Base-by-base conservation (phyloP, 192 early-diverging fungal species). In the Phycomyces nitens region DNA sequence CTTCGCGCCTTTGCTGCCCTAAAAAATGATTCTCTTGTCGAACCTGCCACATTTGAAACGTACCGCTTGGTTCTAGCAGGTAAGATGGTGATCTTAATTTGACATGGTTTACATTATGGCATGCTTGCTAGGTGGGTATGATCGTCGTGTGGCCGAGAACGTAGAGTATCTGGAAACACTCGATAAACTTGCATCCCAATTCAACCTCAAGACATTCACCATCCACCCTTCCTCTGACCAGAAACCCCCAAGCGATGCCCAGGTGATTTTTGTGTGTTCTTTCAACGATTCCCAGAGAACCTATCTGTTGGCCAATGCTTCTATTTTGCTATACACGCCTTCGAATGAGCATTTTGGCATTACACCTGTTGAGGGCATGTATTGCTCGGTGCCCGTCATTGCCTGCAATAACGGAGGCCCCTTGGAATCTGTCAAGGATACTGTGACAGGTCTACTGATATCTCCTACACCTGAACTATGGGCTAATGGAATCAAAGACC, bases 281-380 rank as follows among this genome's bases (percentile, higher is more conserved):
- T 93, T 96, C 65, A 85, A 81, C 39, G 91, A 94, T 60, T 75
- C 80, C 21, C 90, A 95, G 73, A 86, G 93, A 24, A 79, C 86
- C 1, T 87, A 72, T 55, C 72, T 98, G 22, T 74, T 98, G 12
- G 70, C 82, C 1, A 60, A 64, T 0, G 79, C 93, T 8, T 49
- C 66, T 11, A 82, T 85, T 5, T 75, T 96, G 7, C 64, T 96
- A 1, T 98, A 98, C 74, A 98, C 96, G 27, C 96, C 96, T 14
- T 82, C 83, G 11, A 86, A 92, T 73, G 96, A 98, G 71, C 96
- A 98, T 68, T 92, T 98, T 67, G 96, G 96, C 0, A 98, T 98
- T 54, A 93, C 94, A n/a, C 96, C 96, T 1, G 82, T 98, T 0
- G 96, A 98, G 68, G 92, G 92, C 53, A 96, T 98, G 96, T 94